phyloP scores from a whole-genome alignment of 2,329 filamentous ascomycete species.

The Pleurostoma richardsiae region DNA sequence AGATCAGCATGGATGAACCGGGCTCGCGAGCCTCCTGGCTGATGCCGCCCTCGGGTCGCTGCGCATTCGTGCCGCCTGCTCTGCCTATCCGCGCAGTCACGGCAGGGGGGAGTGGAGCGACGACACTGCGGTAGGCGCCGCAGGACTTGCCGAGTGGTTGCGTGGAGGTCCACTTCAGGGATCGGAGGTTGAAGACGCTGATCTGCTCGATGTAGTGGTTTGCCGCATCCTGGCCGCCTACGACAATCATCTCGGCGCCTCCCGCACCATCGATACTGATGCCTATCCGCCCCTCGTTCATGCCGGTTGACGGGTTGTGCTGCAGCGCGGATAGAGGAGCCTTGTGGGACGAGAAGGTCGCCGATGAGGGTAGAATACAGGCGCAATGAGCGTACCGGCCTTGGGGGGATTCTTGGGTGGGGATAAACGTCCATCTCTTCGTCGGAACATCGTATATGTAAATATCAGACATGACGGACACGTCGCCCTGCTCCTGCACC shows the following conservation, averaged over 20 bases:
- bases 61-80: conserved; percentile 35
- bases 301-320: conserved; percentile 77
- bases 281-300: conserved; percentile 83
- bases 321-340: conserved; percentile 83
- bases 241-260: conserved; percentile 94
- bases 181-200: conserved; percentile 94
- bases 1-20: conserved; percentile 82
- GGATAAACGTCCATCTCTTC: conserved; percentile 79
- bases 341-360: conserved; percentile 77
- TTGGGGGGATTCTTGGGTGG: conserved; percentile 77
- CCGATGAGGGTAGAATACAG: conserved; percentile 82
- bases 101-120: conserved; percentile 71
- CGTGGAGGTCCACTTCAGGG: conserved; percentile 91
- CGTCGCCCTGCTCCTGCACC: conserved; percentile 66
- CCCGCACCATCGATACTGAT: conserved; percentile 86
- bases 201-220: conserved; percentile 99
- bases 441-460: conserved; percentile 88
- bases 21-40: conserved; percentile 51
- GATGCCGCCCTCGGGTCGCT: conserved; percentile 39
- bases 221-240: conserved; percentile 92
- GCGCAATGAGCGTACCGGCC: conserved; percentile 96
- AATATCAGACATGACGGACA: conserved; percentile 96
- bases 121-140: conserved; percentile 92
- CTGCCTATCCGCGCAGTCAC: conserved; percentile 63
- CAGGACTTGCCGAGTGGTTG: conserved; percentile 85